Evolutionary conservation across 208 protist species (phyloP).

Genomic region (Balamuthia mandrillaris): DNA sequence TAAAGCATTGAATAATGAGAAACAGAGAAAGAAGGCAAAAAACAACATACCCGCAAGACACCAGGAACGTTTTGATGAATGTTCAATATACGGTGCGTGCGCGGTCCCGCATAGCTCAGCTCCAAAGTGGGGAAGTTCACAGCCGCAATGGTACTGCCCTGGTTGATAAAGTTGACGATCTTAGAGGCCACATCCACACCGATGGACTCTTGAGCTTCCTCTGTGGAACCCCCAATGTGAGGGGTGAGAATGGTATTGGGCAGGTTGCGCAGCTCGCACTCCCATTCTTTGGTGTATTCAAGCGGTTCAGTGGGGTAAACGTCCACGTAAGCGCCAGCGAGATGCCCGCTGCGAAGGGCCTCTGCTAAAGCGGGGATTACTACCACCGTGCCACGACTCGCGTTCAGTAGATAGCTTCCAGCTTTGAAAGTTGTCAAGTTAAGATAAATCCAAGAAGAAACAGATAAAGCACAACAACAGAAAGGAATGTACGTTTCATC

Average conservation of each 20-base stretch:
- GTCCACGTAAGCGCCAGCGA: conserved; percentile 84
- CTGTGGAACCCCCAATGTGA: conserved; percentile 88
- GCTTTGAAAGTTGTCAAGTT: not conserved
- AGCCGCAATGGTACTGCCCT: conserved; percentile 75
- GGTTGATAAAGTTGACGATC: conserved; percentile 80
- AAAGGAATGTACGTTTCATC: conserved; percentile 71
- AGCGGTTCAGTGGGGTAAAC: conserved; percentile 86
- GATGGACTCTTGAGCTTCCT: conserved; percentile 86
- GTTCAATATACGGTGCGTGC: conserved; percentile 80
- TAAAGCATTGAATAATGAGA: not conserved
- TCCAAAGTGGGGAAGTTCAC: conserved; percentile 88
- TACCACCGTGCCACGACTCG: conserved; percentile 78
- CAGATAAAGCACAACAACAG: not conserved
- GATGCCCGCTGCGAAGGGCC: conserved; percentile 74
- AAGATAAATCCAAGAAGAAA: not conserved
- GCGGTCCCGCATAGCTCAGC: conserved; percentile 60
- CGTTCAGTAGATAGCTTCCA: conserved; percentile 81
- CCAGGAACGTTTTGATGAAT: conserved; percentile 86
- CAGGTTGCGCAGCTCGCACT: conserved; percentile 76
- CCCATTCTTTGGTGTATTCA: conserved; percentile 66
- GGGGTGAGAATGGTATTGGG: conserved; percentile 90
- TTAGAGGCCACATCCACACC: conserved; percentile 81
- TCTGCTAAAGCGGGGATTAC: conserved; percentile 77
- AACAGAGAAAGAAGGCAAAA: not conserved
- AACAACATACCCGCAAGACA: conserved; percentile 66